These are phyloP conservation scores for Aaosphaeria arxii DNA, from an alignment of 2,329 filamentous ascomycete species.

Conservation along the genomic window DNA sequence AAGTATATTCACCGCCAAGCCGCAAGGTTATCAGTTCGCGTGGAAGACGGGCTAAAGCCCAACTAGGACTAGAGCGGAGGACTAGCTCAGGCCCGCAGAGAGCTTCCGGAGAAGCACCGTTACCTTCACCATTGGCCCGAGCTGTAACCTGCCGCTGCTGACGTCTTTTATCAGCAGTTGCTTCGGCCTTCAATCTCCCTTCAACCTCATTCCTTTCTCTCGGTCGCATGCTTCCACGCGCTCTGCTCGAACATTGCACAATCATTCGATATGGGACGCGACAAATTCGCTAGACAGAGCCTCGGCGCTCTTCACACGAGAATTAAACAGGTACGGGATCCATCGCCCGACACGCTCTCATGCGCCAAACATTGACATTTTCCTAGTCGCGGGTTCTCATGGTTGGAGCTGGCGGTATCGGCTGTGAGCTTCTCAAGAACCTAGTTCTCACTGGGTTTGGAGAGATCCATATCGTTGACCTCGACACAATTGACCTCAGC, in stretches of 20 bases:
- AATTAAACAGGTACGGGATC: conserved; percentile 63
- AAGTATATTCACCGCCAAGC: too few relatives aligned
- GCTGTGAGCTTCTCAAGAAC: conserved; percentile 96
- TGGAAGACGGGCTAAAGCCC: too few relatives aligned
- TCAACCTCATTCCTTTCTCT: conserved; percentile 4
- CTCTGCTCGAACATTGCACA: background rate
- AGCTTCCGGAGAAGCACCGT: background rate
- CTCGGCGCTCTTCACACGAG: conserved; percentile 60
- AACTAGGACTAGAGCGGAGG: too few relatives aligned
- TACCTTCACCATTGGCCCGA: conserved; percentile 1
- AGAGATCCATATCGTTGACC: conserved; percentile 90
- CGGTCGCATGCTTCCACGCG: conserved; percentile 3
- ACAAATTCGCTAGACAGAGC: conserved; percentile 57
- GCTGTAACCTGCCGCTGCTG: background rate
- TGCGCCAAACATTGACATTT: conserved; percentile 19
- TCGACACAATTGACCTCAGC: conserved; percentile 96
- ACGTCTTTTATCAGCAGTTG: background rate
- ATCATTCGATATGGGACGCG: conserved; percentile 43
- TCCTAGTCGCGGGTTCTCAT: conserved; percentile 79
- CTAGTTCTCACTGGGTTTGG: conserved; percentile 88
- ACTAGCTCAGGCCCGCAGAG: background rate
- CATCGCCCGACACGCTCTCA: background rate
- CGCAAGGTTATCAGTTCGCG: too few relatives aligned
- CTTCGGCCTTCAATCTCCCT: background rate
- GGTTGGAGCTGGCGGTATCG: conserved; percentile 95